phyloP scores from a whole-genome alignment of 2,329 filamentous ascomycete genomes.

The Venturia effusa region DNA sequence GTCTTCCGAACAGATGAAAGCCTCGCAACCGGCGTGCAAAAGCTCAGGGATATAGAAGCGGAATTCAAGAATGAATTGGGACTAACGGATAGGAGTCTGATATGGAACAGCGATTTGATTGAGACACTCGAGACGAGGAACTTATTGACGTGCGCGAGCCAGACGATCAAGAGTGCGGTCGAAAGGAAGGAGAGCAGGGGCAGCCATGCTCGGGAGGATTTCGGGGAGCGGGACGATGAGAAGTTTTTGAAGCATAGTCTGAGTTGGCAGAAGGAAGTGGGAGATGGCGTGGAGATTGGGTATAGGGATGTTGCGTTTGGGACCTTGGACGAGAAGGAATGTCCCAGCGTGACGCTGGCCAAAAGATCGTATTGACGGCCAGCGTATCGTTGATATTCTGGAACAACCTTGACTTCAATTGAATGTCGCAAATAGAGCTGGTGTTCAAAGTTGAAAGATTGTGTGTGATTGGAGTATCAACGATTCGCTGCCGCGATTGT shows the following conservation, averaged over 20 bases:
- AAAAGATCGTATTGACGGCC: not conserved
- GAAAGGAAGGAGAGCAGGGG: constrained; percentile 35
- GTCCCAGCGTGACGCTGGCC: constrained; percentile 13
- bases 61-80: constrained; percentile 26
- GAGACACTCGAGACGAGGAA: constrained; percentile 38
- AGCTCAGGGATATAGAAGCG: constrained; percentile 25
- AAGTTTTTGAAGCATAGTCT: constrained; percentile 38
- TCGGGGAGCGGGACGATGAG: constrained; percentile 30
- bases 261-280: constrained; percentile 32
- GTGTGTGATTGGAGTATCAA: too few species aligned
- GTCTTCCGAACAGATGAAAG: constrained; percentile 34
- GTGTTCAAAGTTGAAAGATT: too few species aligned
- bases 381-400: too few species aligned
- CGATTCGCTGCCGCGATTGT: too few species aligned
- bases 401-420: too few species aligned
- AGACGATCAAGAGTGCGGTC: constrained; percentile 35
- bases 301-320: constrained; percentile 31
- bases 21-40: constrained; percentile 22
- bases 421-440: too few species aligned
- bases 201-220: constrained; percentile 38
- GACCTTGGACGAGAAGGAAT: constrained; percentile 36
- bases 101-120: constrained; percentile 40
- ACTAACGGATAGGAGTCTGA: constrained; percentile 32
- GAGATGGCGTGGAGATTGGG: constrained; percentile 29
- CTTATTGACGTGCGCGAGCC: constrained; percentile 34